Evolutionary conservation across 2,329 filamentous ascomycete species (phyloP).

Genomic region (Trichoderma simmonsii): DNA sequence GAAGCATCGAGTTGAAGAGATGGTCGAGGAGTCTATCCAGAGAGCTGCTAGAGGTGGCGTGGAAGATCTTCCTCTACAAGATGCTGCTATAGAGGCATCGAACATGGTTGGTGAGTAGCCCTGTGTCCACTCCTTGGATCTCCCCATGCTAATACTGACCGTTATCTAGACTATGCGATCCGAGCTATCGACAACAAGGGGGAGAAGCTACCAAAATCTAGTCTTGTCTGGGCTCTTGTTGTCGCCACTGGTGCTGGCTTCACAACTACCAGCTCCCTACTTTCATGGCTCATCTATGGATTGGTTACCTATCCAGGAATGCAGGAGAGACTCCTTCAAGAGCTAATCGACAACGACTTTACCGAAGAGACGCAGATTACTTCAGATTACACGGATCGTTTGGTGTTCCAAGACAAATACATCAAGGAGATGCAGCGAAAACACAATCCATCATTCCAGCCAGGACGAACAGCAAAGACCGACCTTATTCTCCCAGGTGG

Average conservation of each 20-base stretch:
- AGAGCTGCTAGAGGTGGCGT: slow-evolving; percentile 36
- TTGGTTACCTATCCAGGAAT: slow-evolving; percentile 52
- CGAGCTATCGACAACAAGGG: slow-evolving; percentile 54
- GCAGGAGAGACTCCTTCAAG: slow-evolving; percentile 56
- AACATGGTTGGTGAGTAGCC: slow-evolving; percentile 29
- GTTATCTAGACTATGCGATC: slow-evolving; percentile 45
- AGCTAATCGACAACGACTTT: slow-evolving; percentile 50
- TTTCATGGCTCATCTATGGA: slow-evolving; percentile 57
- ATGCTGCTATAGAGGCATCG: slow-evolving; percentile 49
- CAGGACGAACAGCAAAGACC: slow-evolving; percentile 52
- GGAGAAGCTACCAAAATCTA: slow-evolving; percentile 44
- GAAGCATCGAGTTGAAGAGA: slow-evolving; percentile 32
- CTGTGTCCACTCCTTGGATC: rapidly evolving
- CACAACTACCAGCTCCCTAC: slow-evolving; percentile 56
- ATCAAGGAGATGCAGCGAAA: slow-evolving; percentile 59
- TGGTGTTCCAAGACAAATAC: slow-evolving; percentile 54
- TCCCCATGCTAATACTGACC: background rate
- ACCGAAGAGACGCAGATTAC: slow-evolving; percentile 43
- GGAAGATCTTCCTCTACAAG: slow-evolving; percentile 42
- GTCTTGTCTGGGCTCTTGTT: slow-evolving; percentile 37
- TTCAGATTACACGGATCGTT: slow-evolving; percentile 44
- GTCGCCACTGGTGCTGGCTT: slow-evolving; percentile 58
- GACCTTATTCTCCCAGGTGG: slow-evolving; percentile 59
- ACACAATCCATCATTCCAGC: slow-evolving; percentile 61
- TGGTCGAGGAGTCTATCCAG: slow-evolving; percentile 39